Evolutionary conservation across 2,329 filamentous ascomycete genomes (phyloP), one percentile per base, ranked within the genome.

Genomic region (Colletotrichum destructivum): DNA sequence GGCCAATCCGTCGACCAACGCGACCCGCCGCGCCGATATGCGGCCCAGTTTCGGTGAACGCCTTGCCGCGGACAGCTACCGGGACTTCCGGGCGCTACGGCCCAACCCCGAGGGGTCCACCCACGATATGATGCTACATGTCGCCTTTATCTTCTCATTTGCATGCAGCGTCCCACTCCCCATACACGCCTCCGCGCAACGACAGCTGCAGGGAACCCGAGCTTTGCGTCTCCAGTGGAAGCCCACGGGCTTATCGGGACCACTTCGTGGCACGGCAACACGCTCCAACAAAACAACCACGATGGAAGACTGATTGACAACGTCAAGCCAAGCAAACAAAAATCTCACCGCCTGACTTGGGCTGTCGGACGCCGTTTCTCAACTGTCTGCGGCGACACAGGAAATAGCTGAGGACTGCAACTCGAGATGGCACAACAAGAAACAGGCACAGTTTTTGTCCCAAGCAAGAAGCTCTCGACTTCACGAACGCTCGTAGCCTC

Each of bases 11-110:
- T n/a, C 23, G 51, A 31, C 12, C n/a, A 18, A 31, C 16, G 35
- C 38, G 44, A 51, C 15, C 57, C 47, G n/a, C 57, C 68, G 38
- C 38, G 63, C 51, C 21, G 44, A 38, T 47, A 26, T 46, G 70
- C 66, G 66, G 55, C 55, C 61, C 42, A 66, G 35, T 46, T 62
- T 57, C 69, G 66, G 49, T 71, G 55, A 66, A 40, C 56, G 70
- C 70, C 70, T 66, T 59, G 31, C 69, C 57, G 63, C 57, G 62
- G 56, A 54, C 55, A 49, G 55, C 62, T 54, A 16, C 26, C 47
- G 59, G 65, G 44, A 49, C 59, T 23, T 54, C 63, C 65, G 69
- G 65, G 56, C 44, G 52, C 64, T 31, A 59, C 59, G 65, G 54
- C 21, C 65, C 26, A 49, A 49, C 21, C 21, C 52, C 65, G 57